Percentiles rank a stretch among this genome's conserved stretches.
Conservation (phyloP, 345 rosid species). For the Zanthoxylum bungeanum region DNA sequence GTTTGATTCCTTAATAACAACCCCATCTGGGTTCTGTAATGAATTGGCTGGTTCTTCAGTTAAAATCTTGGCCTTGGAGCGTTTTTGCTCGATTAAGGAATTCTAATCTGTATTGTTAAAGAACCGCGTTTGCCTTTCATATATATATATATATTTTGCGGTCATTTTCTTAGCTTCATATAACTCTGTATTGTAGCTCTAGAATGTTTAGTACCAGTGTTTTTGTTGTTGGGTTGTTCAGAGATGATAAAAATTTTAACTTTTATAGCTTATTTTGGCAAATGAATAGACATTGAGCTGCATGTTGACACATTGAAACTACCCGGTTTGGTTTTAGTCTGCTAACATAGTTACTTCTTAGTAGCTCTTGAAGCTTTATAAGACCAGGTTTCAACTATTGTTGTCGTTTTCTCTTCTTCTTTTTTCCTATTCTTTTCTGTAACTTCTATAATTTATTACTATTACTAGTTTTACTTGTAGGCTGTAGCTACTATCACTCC, state of each 20-base stretch:
- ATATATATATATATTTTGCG: no score
- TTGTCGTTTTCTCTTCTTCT: not conserved
- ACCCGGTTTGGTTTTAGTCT: not conserved
- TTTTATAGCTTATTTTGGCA: not conserved
- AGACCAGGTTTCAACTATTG: not conserved
- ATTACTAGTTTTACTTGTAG: not conserved
- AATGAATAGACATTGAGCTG: not conserved
- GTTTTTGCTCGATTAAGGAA: not conserved
- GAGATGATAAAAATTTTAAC: not conserved
- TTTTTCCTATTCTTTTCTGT: no score
- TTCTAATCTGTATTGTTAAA: not conserved
- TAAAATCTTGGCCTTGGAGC: not conserved
- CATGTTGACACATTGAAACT: not conserved
- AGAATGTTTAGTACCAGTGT: not conserved
- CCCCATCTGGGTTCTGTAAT: not conserved
- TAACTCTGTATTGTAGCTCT: not conserved
- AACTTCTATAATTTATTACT: not conserved
- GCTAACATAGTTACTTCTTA: no score
- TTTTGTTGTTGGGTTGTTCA: conserved; percentile 3
- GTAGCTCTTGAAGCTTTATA: not conserved
- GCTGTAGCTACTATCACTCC: not conserved
- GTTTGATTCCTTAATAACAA: not conserved
- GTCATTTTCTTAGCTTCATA: not conserved
- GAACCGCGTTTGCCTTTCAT: not conserved
- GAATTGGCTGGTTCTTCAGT: not conserved